Evolutionary conservation across 2,329 filamentous ascomycete species (phyloP).

Genomic region (Endoconidiophora laricicola): DNA sequence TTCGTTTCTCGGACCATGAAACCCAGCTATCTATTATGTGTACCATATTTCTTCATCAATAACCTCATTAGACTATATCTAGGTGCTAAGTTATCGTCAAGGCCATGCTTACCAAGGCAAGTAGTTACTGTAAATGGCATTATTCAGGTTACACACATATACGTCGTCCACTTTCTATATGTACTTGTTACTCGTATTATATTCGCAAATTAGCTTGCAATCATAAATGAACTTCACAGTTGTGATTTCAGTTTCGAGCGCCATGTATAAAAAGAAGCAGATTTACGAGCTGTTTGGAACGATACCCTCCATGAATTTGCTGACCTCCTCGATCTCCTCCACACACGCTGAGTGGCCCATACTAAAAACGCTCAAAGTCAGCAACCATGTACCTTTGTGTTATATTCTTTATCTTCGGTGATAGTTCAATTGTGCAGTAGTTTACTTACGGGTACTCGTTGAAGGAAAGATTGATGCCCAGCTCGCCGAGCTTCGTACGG

Average conservation of each 20-base stretch:
- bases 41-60: too few species aligned
- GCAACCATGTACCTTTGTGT: neutral
- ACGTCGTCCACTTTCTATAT: too few species aligned
- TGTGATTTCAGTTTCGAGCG: neutral
- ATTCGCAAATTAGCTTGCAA: neutral
- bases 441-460: conserved; percentile 52
- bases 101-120: too few species aligned
- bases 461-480: conserved; percentile 60
- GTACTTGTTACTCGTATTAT: too few species aligned
- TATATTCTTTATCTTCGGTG: too few species aligned
- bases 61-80: too few species aligned
- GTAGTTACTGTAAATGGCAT: too few species aligned
- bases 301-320: conserved; percentile 34
- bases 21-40: too few species aligned
- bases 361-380: neutral
- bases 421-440: too few species aligned
- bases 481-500: conserved; percentile 45
- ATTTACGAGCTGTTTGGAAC: conserved; percentile 23
- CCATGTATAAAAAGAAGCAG: neutral
- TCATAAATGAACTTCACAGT: neutral
- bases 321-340: conserved; percentile 69
- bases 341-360: conserved; percentile 62
- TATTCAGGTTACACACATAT: too few species aligned
- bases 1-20: too few species aligned
- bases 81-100: too few species aligned